Conservation (phyloP, 2,329 filamentous ascomycete species). For the Hymenotorrendiella dingleyae region DNA sequence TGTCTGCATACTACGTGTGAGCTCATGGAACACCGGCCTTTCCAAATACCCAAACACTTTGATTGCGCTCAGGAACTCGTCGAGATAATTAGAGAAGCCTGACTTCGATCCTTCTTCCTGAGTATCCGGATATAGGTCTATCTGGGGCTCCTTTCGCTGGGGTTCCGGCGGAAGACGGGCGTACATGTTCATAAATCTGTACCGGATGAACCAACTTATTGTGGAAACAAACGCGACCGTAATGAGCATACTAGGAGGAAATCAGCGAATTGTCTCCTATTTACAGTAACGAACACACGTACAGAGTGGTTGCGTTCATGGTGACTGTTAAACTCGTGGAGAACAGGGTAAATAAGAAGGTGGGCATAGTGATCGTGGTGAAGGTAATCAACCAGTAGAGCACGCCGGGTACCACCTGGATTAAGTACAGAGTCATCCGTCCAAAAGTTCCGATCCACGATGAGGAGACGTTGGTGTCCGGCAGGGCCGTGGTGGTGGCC, state of each 20-base stretch:
- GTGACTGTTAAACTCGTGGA: conserved; percentile 94
- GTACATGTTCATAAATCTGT: conserved; percentile 96
- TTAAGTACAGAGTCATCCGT: conserved; percentile 46
- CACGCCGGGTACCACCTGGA: conserved; percentile 51
- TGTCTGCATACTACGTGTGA: conserved; percentile 97
- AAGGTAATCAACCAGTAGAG: conserved; percentile 80
- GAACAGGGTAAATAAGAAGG: conserved; percentile 81
- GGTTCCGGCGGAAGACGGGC: conserved; percentile 87
- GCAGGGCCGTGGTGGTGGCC: conserved; percentile 13
- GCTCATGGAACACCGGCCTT: conserved; percentile 92
- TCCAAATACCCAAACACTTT: conserved; percentile 98
- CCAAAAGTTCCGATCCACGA: conserved; percentile 55
- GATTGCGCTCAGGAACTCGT: conserved; percentile 97
- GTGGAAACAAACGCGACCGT: conserved; percentile 72
- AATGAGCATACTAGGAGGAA: conserved; percentile 62
- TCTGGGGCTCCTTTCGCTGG: conserved; percentile 89
- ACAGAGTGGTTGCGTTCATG: conserved; percentile 97
- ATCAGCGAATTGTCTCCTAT: conserved; percentile 1
- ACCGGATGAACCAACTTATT: conserved; percentile 87
- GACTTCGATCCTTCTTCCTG: conserved; percentile 87
- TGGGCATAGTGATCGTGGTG: conserved; percentile 81
- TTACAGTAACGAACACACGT: conserved; percentile 34
- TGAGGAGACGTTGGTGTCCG: conserved; percentile 34
- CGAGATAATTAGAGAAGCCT: conserved; percentile 89
- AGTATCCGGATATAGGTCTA: conserved; percentile 90